Evolutionary conservation across 164 flowering plant species (phyloP).

Genomic region (Piper longum): DNA sequence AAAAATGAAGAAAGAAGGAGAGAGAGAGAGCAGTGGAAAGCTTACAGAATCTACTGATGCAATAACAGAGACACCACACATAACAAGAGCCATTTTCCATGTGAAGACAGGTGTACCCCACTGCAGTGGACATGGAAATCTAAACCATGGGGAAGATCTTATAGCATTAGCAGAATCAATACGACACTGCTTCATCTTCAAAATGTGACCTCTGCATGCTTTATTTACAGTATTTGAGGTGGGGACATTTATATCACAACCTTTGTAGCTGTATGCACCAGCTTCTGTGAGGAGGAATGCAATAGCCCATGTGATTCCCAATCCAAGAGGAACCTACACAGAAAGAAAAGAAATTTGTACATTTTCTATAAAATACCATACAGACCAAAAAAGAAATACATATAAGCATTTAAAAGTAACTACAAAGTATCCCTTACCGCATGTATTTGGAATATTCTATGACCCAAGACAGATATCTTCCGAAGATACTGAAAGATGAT

Average conservation of each 20-base stretch:
- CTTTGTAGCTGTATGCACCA: slow-evolving; percentile 78
- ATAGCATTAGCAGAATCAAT: slow-evolving; percentile 82
- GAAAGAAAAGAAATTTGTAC: not conserved
- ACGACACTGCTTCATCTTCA: slow-evolving; percentile 77
- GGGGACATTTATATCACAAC: slow-evolving; percentile 72
- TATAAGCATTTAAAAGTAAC: not conserved
- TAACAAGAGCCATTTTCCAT: slow-evolving; percentile 78
- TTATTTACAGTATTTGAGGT: slow-evolving; percentile 73
- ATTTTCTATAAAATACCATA: not conserved
- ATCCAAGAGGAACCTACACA: slow-evolving; percentile 84
- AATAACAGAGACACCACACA: slow-evolving; percentile 86
- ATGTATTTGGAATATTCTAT: slow-evolving; percentile 84
- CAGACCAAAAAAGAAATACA: not conserved
- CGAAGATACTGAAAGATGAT: slow-evolving; percentile 77
- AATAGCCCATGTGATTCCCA: slow-evolving; percentile 82
- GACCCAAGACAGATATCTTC: slow-evolving; percentile 82
- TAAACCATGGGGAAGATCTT: slow-evolving; percentile 80
- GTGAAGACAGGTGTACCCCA: slow-evolving; percentile 92
- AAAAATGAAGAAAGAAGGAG: no score
- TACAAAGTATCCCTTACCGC: slow-evolving; percentile 42
- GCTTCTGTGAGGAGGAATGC: slow-evolving; percentile 88
- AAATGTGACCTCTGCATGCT: slow-evolving; percentile 69
- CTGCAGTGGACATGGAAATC: slow-evolving; percentile 96
- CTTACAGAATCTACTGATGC: slow-evolving; percentile 93
- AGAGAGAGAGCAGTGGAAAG: slow-evolving; percentile 3